Evolutionary conservation across 148 eudicot genomes (phyloP).

Genomic region (Arbutus unedo): DNA sequence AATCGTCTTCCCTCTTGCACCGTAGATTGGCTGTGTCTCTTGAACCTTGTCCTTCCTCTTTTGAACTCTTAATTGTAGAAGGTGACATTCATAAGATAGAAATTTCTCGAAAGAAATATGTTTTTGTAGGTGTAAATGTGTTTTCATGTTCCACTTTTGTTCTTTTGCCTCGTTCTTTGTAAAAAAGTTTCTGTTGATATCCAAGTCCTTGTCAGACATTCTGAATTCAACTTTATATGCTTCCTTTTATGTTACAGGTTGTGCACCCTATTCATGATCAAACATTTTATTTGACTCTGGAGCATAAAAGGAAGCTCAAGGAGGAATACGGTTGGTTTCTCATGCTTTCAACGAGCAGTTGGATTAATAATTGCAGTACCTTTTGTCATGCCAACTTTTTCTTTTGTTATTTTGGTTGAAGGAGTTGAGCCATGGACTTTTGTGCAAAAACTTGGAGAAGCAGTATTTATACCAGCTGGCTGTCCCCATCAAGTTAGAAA

Average conservation of each 20-base stretch:
- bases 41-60: background rate
- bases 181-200: background rate
- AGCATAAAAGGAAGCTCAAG: constrained; percentile 39
- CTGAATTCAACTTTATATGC: background rate
- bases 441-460: constrained; percentile 59
- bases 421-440: constrained; percentile 68
- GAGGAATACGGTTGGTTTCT: constrained; percentile 41
- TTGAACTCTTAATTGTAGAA: background rate
- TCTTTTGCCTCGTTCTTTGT: background rate
- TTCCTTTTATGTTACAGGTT: constrained; percentile 29
- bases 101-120: background rate
- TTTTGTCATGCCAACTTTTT: background rate
- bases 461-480: constrained; percentile 62
- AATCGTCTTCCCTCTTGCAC: background rate
- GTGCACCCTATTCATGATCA: constrained; percentile 50
- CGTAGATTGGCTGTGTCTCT: background rate
- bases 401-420: constrained; percentile 5
- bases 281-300: constrained; percentile 41
- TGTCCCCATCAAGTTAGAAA: constrained; percentile 65
- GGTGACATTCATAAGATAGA: background rate
- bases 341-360: background rate
- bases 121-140: background rate
- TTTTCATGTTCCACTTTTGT: background rate
- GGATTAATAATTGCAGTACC: background rate
- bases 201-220: background rate